phyloP scores from a whole-genome alignment of 805 yeast species.

The Yarrowia sp. region DNA sequence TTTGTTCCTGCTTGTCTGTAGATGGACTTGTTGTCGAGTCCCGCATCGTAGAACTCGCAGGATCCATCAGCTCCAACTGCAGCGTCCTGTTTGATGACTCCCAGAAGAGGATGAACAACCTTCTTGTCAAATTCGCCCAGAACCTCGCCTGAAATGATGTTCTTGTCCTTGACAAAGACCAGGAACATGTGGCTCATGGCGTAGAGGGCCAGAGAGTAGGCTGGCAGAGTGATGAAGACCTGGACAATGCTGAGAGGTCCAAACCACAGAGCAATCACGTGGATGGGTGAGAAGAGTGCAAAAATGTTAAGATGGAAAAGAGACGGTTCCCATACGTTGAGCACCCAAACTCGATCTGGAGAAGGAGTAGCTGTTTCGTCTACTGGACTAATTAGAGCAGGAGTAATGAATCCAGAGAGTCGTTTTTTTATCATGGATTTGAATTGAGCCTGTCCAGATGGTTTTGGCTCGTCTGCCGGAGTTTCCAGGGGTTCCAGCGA shows the following conservation, averaged over 20 bases:
- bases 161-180: conserved; percentile 53
- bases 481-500: conserved; percentile 16
- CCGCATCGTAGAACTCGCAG: conserved; percentile 33
- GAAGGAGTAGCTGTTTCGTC: neutral
- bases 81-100: conserved; percentile 54
- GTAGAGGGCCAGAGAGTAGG: conserved; percentile 38
- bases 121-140: conserved; percentile 61
- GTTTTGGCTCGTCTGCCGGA: conserved; percentile 2
- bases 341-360: conserved; percentile 43
- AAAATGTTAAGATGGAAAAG: conserved; percentile 51
- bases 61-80: conserved; percentile 43
- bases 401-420: neutral
- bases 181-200: conserved; percentile 47
- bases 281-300: conserved; percentile 58
- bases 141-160: conserved; percentile 56
- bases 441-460: neutral
- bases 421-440: neutral
- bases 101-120: conserved; percentile 55
- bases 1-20: neutral
- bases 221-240: conserved; percentile 40
- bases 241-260: conserved; percentile 40
- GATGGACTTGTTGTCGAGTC: conserved; percentile 30
- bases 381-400: neutral
- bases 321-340: conserved; percentile 67
- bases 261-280: conserved; percentile 44